Percentiles rank a stretch among this genome's conserved stretches.
Evolutionary conservation across 2,329 filamentous ascomycete species (phyloP).

Genomic region (Phyllosticta capitalensis): DNA sequence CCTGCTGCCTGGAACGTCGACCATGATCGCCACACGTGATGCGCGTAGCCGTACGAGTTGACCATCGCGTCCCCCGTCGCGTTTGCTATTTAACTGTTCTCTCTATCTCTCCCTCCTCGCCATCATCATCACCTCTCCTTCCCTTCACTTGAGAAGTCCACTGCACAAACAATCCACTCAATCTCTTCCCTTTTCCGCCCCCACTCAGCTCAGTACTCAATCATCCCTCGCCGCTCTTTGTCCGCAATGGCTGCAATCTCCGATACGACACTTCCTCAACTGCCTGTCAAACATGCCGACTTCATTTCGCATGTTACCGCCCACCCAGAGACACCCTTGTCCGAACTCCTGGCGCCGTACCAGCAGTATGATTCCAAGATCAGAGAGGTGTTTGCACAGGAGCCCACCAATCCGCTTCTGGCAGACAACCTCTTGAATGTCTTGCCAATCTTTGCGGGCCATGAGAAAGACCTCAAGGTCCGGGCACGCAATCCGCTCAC

Average conservation of each 20-base stretch:
- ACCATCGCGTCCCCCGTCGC: not conserved
- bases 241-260: not conserved
- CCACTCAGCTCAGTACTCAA: not conserved
- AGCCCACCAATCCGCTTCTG: conserved; percentile 50
- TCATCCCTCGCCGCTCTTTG: not conserved
- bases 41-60: not conserved
- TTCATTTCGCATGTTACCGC: conserved; percentile 46
- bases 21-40: not conserved
- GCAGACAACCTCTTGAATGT: conserved; percentile 52
- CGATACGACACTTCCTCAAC: conserved; percentile 19
- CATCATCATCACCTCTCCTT: not conserved
- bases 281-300: conserved; percentile 31
- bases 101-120: not conserved
- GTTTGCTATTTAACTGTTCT: not conserved
- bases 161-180: not conserved
- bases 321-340: conserved; percentile 45
- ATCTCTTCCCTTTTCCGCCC: not conserved
- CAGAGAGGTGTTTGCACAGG: conserved; percentile 59
- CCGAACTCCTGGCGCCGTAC: conserved; percentile 54
- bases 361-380: conserved; percentile 58
- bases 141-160: not conserved
- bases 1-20: not conserved
- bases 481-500: conserved; percentile 49
- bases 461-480: conserved; percentile 48
- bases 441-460: conserved; percentile 52